Conservation (phyloP, 495 filamentous ascomycete species). For the Neurospora sp. region DNA sequence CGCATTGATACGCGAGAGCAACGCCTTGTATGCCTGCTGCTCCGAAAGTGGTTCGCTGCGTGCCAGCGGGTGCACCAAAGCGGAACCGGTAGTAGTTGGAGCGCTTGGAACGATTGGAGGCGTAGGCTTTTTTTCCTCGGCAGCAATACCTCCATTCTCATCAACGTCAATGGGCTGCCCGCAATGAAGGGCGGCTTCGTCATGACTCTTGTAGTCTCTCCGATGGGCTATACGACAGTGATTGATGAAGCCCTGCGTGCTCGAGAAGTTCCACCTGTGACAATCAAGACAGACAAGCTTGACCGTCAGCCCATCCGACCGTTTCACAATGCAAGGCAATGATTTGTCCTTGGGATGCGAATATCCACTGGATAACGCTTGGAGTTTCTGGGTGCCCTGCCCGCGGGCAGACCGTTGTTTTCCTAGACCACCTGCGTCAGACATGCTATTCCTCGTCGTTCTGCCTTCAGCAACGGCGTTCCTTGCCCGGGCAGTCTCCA, state of each 20-base stretch:
- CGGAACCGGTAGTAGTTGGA: slow-evolving; percentile 24
- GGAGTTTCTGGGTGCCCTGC: slow-evolving; percentile 49
- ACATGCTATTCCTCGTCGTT: slow-evolving; percentile 61
- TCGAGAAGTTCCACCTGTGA: slow-evolving; percentile 79
- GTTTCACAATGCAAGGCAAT: slow-evolving; percentile 41
- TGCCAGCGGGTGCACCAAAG: slow-evolving; percentile 61
- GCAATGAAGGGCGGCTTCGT: slow-evolving; percentile 82
- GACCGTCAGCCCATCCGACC: slow-evolving; percentile 43
- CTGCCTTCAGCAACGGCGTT: slow-evolving; percentile 48
- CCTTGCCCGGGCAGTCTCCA: slow-evolving; percentile 30
- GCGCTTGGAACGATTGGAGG: slow-evolving; percentile 1
- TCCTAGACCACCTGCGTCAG: slow-evolving; percentile 42
- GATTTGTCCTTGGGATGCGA: slow-evolving; percentile 56
- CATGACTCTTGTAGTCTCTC: slow-evolving; percentile 84
- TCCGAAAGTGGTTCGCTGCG: slow-evolving; percentile 46
- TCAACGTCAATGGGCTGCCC: slow-evolving; percentile 71
- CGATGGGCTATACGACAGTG: slow-evolving; percentile 94
- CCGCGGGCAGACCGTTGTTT: slow-evolving; percentile 55
- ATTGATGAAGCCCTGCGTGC: slow-evolving; percentile 95
- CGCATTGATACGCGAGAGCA: slow-evolving; percentile 35
- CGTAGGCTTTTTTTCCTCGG: slow-evolving; percentile 38
- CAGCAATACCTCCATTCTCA: slow-evolving; percentile 45
- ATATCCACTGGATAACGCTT: slow-evolving; percentile 63
- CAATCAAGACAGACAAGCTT: slow-evolving; percentile 89
- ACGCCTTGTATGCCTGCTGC: slow-evolving; percentile 40